Evolutionary conservation across 192 early-diverging fungal genomes (phyloP).

Genomic region (Coemansia sp.): DNA sequence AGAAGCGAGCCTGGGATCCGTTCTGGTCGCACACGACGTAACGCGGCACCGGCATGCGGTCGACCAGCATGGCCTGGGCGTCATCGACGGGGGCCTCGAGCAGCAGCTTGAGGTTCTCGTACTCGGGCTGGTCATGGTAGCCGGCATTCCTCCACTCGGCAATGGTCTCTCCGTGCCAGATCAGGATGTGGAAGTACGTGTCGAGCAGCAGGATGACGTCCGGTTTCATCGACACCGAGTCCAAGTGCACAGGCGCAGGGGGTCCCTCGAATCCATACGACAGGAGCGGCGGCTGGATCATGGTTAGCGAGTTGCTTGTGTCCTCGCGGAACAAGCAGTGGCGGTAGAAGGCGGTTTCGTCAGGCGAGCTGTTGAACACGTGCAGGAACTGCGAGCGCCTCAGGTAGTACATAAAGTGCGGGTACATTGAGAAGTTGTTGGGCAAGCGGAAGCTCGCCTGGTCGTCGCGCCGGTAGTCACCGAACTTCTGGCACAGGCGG

Average conservation of each 20-base stretch:
- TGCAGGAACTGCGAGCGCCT: slow-evolving; percentile 96
- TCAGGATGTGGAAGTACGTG: slow-evolving; percentile 98
- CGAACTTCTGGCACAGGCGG: slow-evolving; percentile 96
- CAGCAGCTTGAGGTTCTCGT: slow-evolving; percentile 91
- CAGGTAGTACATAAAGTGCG: slow-evolving; percentile 99
- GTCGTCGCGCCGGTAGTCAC: slow-evolving; percentile 95
- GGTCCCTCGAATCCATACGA: slow-evolving; percentile 84
- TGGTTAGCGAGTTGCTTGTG: slow-evolving; percentile 94
- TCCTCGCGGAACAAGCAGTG: slow-evolving; percentile 95
- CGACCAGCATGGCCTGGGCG: slow-evolving; percentile 89
- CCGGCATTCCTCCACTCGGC: slow-evolving; percentile 95
- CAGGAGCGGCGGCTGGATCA: slow-evolving; percentile 98
- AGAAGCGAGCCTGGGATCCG: slow-evolving; percentile 97
- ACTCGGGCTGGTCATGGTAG: slow-evolving; percentile 93
- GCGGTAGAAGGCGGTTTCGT: slow-evolving; percentile 87
- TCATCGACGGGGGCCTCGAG: slow-evolving; percentile 88
- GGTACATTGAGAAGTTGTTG: slow-evolving; percentile 97
- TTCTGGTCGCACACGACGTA: slow-evolving; percentile 97
- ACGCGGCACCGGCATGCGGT: slow-evolving; percentile 96
- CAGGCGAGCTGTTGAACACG: slow-evolving; percentile 98
- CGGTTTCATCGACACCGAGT: slow-evolving; percentile 97
- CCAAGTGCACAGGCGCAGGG: slow-evolving; percentile 89
- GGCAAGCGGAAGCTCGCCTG: slow-evolving; percentile 85
- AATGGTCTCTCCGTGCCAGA: slow-evolving; percentile 98
- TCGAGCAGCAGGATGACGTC: slow-evolving; percentile 91